These are phyloP conservation scores for Podaxis sp. DNA, from an alignment of 768 basidiomycete genomes.

Conservation along the genomic window DNA sequence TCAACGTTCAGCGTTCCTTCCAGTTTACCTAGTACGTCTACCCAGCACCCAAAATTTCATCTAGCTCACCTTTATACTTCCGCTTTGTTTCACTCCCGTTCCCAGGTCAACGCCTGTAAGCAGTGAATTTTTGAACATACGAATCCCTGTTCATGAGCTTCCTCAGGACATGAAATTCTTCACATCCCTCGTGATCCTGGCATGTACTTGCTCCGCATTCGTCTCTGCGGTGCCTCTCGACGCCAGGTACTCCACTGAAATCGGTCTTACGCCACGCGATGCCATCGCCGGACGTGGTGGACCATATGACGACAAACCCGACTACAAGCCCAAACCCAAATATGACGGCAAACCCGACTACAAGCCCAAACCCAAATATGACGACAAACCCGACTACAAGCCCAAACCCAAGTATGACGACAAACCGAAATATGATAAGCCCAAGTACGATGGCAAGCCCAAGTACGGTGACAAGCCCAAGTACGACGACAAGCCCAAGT, in stretches of 20 bases:
- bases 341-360: neutral
- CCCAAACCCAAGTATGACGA: no score
- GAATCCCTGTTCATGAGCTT: neutral
- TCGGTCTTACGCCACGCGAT: neutral
- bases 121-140: neutral
- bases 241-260: neutral
- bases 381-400: neutral
- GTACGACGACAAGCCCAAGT: neutral
- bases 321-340: neutral
- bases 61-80: neutral
- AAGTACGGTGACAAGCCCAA: neutral
- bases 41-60: no score
- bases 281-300: neutral
- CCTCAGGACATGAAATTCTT: conserved; percentile 11
- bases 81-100: neutral
- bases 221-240: conserved; percentile 9
- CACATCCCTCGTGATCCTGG: conserved; percentile 3
- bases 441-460: neutral
- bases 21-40: neutral
- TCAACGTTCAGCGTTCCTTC: neutral
- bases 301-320: neutral
- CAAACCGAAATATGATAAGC: neutral
- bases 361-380: neutral
- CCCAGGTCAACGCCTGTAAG: neutral
- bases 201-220: neutral